Base-by-base conservation (phyloP, 2,329 filamentous ascomycete species). In the Aspergillus sp. region DNA sequence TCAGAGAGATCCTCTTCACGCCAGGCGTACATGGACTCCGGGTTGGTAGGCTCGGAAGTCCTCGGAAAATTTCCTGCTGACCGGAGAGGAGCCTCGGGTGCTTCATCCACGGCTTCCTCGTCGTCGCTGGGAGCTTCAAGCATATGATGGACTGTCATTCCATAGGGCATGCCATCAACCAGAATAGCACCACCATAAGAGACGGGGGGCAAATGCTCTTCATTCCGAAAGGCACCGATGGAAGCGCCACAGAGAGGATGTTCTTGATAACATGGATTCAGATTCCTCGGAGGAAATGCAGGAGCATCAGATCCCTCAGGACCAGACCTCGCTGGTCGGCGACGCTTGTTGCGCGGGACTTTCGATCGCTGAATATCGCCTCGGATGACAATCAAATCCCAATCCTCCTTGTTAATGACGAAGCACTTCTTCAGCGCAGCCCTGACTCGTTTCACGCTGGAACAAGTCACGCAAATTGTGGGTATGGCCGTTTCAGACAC, bases 131-230 rank as follows among this genome's bases (percentile, higher is more conserved):
- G 66, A 8, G 66, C 62, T 48, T 95, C 89, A 2, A 96, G 74
- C 78, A 96, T 89, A 57, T 96, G 89, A 51, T 96, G 89, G 0
- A 96, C 89, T 14, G 86, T 95, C 84, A 96, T 91, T 8, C 89
- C 89, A 49, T 86, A 91, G 0, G 84, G 76, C 55, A 82, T 78
- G 34, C 82, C 78, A 51, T 96, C 86, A 2, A 96, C 77, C 19
- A 91, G 65, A 25, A 96, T 77, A 3, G 94, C 71, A 6, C 89
- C 89, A 8, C 89, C 89, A 45, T 93, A 86, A 19, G 86, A 93
- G 3, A 93, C 89, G 2, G 89, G 86, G 4, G 88, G 86, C 2
- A 95, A 67, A 52, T 95, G 89, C 27, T 83, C 78, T 43, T 86
- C 77, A 36, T 83, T 82, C 31, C 84, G 78, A 68, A 85, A 95